Conservation (phyloP, 192 early-diverging fungal genomes). For the Chytriomyces sp. region DNA sequence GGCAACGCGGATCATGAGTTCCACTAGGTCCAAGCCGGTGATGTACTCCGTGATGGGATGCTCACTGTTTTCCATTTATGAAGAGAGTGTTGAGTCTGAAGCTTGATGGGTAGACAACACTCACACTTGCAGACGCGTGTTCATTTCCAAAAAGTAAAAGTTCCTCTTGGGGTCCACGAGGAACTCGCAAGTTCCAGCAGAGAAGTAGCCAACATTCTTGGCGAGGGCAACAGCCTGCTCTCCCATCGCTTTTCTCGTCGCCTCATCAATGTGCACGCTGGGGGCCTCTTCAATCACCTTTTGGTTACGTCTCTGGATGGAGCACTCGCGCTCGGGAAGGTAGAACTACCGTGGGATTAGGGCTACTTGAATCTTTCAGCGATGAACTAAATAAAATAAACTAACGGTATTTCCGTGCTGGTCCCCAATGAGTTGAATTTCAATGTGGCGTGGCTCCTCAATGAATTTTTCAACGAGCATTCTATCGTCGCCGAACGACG, state of each 20-base stretch:
- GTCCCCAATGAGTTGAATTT: constrained; percentile 95
- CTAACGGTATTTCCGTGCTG: constrained; percentile 96
- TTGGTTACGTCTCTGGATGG: constrained; percentile 97
- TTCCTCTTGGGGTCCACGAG: constrained; percentile 80
- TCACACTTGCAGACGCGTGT: constrained; percentile 92
- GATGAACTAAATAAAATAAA: constrained; percentile 79
- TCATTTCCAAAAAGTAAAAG: constrained; percentile 97
- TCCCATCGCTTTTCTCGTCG: constrained; percentile 50
- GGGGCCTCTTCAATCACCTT: constrained; percentile 99
- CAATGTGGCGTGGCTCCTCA: constrained; percentile 90
- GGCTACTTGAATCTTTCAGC: constrained; percentile 49
- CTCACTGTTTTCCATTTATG: constrained; percentile 75
- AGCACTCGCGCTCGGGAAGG: constrained; percentile 95
- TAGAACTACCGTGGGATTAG: constrained; percentile 69
- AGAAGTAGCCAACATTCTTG: constrained; percentile 79
- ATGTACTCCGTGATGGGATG: constrained; percentile 98
- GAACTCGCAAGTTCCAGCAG: constrained; percentile 97
- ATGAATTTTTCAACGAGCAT: constrained; percentile 93
- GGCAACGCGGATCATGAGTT: constrained; percentile 94
- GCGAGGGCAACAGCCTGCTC: constrained; percentile 64
- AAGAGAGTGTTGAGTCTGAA: neutral
- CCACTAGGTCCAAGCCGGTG: constrained; percentile 88
- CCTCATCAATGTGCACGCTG: constrained; percentile 54
- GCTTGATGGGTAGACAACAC: neutral
- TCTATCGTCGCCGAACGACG: constrained; percentile 86